Evolutionary conservation across 176 grass and related monocot genomes (phyloP), one percentile per base, ranked within the genome.

Genomic region (Carex littledalei): DNA sequence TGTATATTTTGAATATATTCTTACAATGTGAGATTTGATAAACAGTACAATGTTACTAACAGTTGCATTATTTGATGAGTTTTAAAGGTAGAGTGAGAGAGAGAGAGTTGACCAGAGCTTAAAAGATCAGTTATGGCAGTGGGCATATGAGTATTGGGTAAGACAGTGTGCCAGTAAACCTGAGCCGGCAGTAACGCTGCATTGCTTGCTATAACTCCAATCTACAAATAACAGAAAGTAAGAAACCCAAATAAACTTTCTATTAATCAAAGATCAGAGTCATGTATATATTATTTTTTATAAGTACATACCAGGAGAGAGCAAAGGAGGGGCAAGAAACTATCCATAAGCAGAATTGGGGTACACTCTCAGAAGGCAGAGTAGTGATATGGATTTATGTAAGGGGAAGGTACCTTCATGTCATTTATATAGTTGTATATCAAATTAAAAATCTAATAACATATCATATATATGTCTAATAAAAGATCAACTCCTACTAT

Each of bases 71-170:
- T 20, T 6, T 18, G 0, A 43, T 43, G 0, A 43, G 6, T 43
- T 43, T 43, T 43, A 5, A 43, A 43, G 41, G 41, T 5, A 8
- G 41, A 43, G 41, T 6, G 41, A 80, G 49, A 83, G 53, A 87
- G 8, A 66, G 67, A 65, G 18, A 65, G n/a, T 24, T 12, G 13
- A 88, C 87, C 87, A 58, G 81, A 56, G 32, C 9, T 68, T 67
- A 88, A 45, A 6, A 88, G 82, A 20, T 85, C 82, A 61, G 50
- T 85, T 17, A 88, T 67, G 47, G 82, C 82, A 57, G 6, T 58
- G n/a, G 87, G 87, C 82, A 88, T 88, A 50, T 69, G 87, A 63
- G 87, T 88, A 58, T 85, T 84, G 6, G 82, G 72, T 18, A 88
- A 50, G 31, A 79, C 74, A 67, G 60, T 84, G 49, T 85, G 49